Percentiles rank a stretch among this genome's conserved stretches.
phyloP scores from a whole-genome alignment of 2,329 filamentous ascomycete genomes.

The Colletotrichum tofieldiae region DNA sequence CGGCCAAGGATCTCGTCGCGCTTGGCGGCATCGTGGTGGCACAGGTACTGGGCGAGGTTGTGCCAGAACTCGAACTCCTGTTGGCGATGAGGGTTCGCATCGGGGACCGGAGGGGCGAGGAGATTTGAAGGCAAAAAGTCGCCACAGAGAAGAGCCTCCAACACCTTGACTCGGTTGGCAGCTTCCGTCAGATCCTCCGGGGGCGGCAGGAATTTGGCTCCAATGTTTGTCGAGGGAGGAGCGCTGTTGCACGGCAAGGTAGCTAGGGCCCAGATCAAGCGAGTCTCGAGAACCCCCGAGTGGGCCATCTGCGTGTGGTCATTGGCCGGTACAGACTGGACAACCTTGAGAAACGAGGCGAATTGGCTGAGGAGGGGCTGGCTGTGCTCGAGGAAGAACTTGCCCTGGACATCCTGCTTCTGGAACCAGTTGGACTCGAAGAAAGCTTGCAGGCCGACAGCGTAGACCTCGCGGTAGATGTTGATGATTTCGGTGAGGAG shows the following conservation, averaged over 20 bases:
- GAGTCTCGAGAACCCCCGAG: conserved; percentile 70
- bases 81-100: conserved; percentile 67
- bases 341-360: conserved; percentile 73
- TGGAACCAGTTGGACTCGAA: conserved; percentile 90
- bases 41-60: conserved; percentile 79
- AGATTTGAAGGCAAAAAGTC: conserved; percentile 74
- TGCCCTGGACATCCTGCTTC: conserved; percentile 59
- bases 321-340: conserved; percentile 64
- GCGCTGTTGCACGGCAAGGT: conserved; percentile 61
- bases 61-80: conserved; percentile 88
- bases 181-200: conserved; percentile 76
- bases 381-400: conserved; percentile 66
- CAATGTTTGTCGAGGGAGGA: conserved; percentile 54
- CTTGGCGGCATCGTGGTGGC: conserved; percentile 67
- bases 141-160: conserved; percentile 84
- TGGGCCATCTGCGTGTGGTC: conserved; percentile 68
- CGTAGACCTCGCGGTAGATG: conserved; percentile 84
- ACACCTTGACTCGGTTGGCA: conserved; percentile 79
- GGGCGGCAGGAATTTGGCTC: conserved; percentile 58
- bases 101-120: conserved; percentile 65
- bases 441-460: conserved; percentile 80
- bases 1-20: conserved; percentile 77
- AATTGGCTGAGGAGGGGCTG: conserved; percentile 76
- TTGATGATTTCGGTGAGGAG: conserved; percentile 77
- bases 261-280: conserved; percentile 74